Conservation (phyloP, 257 asterid species). For the Cinchona pubescens region DNA sequence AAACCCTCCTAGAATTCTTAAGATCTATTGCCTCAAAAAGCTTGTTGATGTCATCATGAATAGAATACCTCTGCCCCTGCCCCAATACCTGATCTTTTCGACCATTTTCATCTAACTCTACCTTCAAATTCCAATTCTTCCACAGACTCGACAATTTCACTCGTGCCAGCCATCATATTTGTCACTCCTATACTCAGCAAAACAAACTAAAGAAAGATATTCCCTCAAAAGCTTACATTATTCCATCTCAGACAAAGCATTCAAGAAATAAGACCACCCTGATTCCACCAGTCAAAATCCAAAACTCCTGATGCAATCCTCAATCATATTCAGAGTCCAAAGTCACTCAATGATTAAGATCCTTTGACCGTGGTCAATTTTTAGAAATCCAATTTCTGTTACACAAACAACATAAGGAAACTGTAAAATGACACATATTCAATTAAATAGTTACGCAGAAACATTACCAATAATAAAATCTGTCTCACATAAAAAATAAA, state of each 20-base stretch:
- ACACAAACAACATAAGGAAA: slow-evolving; percentile 14
- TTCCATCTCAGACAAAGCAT: slow-evolving; percentile 37
- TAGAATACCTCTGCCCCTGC: slow-evolving; percentile 36
- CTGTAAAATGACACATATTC: neutral
- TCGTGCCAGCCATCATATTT: slow-evolving; percentile 35
- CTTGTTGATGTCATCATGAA: slow-evolving; percentile 65
- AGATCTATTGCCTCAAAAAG: slow-evolving; percentile 71
- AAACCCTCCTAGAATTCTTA: slow-evolving; percentile 37
- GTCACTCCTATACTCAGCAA: slow-evolving; percentile 25
- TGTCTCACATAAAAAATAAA: too few species aligned
- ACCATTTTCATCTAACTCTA: slow-evolving; percentile 22
- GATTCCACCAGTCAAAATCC: slow-evolving; percentile 3
- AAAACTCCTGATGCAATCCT: slow-evolving; percentile 20
- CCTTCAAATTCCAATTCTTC: slow-evolving; percentile 37
- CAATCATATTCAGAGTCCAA: slow-evolving; percentile 21
- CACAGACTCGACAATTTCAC: slow-evolving; percentile 60
- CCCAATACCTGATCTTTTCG: slow-evolving; percentile 23
- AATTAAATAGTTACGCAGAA: neutral
- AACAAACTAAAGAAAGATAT: slow-evolving; percentile 12
- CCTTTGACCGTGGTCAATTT: slow-evolving; percentile 17
- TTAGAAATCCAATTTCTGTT: slow-evolving; percentile 23
- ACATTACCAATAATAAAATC: neutral
- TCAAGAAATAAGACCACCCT: slow-evolving; percentile 17
- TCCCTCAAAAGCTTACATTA: slow-evolving; percentile 24
- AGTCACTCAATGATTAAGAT: slow-evolving; percentile 2